A percentile compares a stretch with the other conserved stretches of the same genome.
Conservation (phyloP, 2,329 filamentous ascomycete genomes). For the Cladosporium austrohemisphaericum region DNA sequence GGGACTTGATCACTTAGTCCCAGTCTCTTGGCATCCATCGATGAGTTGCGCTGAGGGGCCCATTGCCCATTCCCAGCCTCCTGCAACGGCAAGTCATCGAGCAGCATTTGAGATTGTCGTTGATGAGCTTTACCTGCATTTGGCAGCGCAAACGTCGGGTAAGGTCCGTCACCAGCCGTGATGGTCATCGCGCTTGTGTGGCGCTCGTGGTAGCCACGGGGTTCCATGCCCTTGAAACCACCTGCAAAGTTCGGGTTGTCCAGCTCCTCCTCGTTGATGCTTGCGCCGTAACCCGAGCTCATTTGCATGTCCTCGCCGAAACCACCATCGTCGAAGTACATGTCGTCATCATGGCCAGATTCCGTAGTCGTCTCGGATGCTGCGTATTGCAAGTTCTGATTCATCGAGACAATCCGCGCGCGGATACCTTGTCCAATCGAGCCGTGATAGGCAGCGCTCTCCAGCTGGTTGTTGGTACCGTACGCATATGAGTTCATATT, state of each 20-base stretch:
- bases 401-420: constrained; percentile 9
- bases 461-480: constrained; percentile 6
- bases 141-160: constrained; percentile 31
- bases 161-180: constrained; percentile 28
- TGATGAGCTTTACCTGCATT: constrained; percentile 25
- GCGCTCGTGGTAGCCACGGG: constrained; percentile 16
- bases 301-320: constrained; percentile 19
- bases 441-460: constrained; percentile 19
- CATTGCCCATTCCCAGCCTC: constrained; percentile 26
- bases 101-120: constrained; percentile 28
- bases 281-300: constrained; percentile 8
- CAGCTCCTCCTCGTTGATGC: constrained; percentile 37
- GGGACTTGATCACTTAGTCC: constrained; percentile 43
- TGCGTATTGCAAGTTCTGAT: constrained; percentile 19
- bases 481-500: constrained; percentile 7
- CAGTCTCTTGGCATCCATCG: constrained; percentile 31
- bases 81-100: constrained; percentile 29
- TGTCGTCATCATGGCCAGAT: constrained; percentile 24
- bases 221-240: constrained; percentile 10
- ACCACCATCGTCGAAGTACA: constrained; percentile 37
- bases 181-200: constrained; percentile 22
- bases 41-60: constrained; percentile 32
- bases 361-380: background rate
- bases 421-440: constrained; percentile 17
- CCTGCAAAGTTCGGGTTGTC: constrained; percentile 23